phyloP scores from a whole-genome alignment of 2,329 filamentous ascomycete genomes.

The Trichoderma koningii region DNA sequence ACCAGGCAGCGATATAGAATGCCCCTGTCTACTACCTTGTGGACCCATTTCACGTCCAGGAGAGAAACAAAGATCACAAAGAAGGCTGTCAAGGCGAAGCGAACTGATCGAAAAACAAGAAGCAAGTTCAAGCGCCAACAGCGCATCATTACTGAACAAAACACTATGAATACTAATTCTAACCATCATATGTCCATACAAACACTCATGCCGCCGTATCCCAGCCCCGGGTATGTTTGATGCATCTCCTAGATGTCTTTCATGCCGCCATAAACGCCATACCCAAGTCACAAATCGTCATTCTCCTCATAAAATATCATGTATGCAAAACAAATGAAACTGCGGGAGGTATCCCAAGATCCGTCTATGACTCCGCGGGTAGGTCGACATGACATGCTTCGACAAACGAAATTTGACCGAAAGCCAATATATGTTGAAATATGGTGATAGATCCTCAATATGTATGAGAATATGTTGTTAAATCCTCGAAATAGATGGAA shows the following conservation, averaged over 20 bases:
- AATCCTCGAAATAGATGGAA: background rate
- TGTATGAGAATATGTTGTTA: background rate
- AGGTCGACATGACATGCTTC: background rate
- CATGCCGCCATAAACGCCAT: slow-evolving; percentile 18
- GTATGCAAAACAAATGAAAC: background rate
- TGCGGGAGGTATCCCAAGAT: background rate
- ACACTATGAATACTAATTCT: slow-evolving; percentile 12
- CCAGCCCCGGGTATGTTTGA: slow-evolving; percentile 16
- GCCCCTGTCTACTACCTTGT: too few species aligned
- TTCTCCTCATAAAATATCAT: background rate
- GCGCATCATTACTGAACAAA: slow-evolving; percentile 14
- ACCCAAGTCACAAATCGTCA: background rate
- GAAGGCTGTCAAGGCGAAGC: too few species aligned
- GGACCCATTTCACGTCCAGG: too few species aligned
- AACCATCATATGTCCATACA: background rate
- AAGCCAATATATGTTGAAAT: background rate
- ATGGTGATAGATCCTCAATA: background rate
- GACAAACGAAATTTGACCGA: background rate
- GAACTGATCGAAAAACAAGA: too few species aligned
- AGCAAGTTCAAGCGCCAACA: background rate
- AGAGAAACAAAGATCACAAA: too few species aligned
- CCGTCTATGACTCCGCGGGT: background rate
- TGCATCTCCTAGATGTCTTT: slow-evolving; percentile 7
- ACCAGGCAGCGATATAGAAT: too few species aligned
- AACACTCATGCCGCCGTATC: background rate